A percentile compares a stretch with the other conserved stretches of the same genome.
These are phyloP conservation scores for Jatropha podagrica DNA, from an alignment of 441 rosid genomes.

Conservation along the genomic window DNA sequence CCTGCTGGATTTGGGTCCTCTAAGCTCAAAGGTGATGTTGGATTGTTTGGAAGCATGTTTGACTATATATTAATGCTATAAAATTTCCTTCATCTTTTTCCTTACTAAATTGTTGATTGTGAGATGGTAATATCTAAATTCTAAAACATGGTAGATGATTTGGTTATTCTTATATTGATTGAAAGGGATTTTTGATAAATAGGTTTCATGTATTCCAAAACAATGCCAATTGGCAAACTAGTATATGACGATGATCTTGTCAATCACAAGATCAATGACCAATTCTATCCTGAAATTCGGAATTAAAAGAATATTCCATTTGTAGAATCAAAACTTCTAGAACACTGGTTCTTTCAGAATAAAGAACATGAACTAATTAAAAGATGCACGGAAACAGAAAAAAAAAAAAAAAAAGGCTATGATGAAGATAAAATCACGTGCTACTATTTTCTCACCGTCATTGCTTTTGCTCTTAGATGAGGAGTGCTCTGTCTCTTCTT, in stretches of 20 bases:
- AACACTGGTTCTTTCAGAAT: background rate
- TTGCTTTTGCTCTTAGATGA: background rate
- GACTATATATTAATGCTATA: background rate
- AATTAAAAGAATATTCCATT: background rate
- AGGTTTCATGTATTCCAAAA: no score
- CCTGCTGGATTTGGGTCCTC: background rate
- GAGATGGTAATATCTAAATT: background rate
- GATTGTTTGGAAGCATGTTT: background rate
- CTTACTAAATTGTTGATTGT: background rate
- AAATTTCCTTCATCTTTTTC: background rate
- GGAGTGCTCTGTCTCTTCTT: background rate
- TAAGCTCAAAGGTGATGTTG: background rate
- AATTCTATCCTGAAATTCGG: no score
- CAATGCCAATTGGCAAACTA: no score
- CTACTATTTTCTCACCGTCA: no score
- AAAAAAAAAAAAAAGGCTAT: conserved; percentile 3
- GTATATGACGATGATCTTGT: no score
- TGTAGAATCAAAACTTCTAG: background rate
- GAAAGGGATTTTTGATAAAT: no score
- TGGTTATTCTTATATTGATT: background rate
- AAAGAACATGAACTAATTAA: no score
- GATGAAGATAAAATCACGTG: background rate
- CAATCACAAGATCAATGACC: no score
- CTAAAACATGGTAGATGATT: background rate
- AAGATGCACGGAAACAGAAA: conserved; percentile 8